Percentiles rank a stretch among this genome's conserved stretches.
These are phyloP conservation scores for Malus orientalis DNA, from an alignment of 306 rosid genomes.

Conservation along the genomic window DNA sequence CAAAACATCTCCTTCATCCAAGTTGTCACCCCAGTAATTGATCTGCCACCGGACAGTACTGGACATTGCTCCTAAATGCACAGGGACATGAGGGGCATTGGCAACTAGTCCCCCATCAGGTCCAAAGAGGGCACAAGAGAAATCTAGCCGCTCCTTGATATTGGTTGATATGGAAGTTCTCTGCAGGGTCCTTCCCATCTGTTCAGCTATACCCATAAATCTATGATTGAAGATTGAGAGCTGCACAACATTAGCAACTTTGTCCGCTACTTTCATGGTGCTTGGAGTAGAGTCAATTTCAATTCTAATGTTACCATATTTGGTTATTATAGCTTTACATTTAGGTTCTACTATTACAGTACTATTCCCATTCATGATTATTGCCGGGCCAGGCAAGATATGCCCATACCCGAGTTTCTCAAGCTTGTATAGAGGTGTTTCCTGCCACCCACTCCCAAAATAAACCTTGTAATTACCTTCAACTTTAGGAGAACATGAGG, in stretches of 20 bases:
- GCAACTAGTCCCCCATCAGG: constrained; percentile 94
- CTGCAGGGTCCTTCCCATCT: constrained; percentile 95
- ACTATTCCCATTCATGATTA: constrained; percentile 92
- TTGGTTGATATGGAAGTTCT: constrained; percentile 95
- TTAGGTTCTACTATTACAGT: constrained; percentile 82
- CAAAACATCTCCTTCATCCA: constrained; percentile 88
- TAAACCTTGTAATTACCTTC: constrained; percentile 75
- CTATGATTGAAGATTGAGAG: constrained; percentile 90
- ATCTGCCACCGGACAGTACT: constrained; percentile 89
- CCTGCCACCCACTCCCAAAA: constrained; percentile 76
- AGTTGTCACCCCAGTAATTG: constrained; percentile 59
- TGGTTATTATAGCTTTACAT: constrained; percentile 69
- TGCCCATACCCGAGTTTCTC: constrained; percentile 69
- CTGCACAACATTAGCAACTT: constrained; percentile 81
- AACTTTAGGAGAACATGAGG: constrained; percentile 40
- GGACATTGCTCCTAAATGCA: constrained; percentile 95
- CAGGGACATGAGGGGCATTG: constrained; percentile 94
- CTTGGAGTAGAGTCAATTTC: constrained; percentile 54
- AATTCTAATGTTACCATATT: constrained; percentile 71
- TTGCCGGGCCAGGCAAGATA: constrained; percentile 60
- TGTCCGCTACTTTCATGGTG: constrained; percentile 43
- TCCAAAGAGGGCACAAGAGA: constrained; percentile 92
- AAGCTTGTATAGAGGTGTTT: constrained; percentile 76
- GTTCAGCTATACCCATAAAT: constrained; percentile 99
- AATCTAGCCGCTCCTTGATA: constrained; percentile 90